phyloP scores from a whole-genome alignment of 2,329 filamentous ascomycete genomes.

The Oidium heveae region DNA sequence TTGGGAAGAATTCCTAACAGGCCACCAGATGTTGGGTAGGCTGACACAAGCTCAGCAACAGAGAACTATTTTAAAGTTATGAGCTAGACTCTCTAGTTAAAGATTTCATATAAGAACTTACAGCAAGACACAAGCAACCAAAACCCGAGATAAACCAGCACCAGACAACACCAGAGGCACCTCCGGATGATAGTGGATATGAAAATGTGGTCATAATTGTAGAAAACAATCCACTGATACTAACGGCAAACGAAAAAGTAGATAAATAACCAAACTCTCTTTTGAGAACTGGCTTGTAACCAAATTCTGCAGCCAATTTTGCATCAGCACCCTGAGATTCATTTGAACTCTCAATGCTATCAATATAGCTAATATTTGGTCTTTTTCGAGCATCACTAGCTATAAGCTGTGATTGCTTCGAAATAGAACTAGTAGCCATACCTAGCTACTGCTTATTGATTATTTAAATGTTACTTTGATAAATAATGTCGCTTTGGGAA shows the following conservation, averaged over 20 bases:
- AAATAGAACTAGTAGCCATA: no score
- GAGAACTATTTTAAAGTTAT: conserved; percentile 14
- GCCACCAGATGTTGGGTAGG: conserved; percentile 30
- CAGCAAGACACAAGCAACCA: conserved; percentile 28
- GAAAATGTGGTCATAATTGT: conserved; percentile 29
- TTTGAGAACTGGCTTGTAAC: conserved; percentile 24
- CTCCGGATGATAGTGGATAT: conserved; percentile 26
- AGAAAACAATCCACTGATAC: conserved; percentile 28
- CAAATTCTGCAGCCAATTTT: conserved; percentile 12
- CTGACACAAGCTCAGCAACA: conserved; percentile 29
- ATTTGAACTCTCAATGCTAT: no score
- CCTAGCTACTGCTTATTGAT: no score
- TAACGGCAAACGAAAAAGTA: conserved; percentile 34
- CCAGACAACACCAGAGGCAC: conserved; percentile 28
- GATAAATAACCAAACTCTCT: conserved; percentile 31
- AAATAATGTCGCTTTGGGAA: no score
- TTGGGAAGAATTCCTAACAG: conserved; percentile 9
- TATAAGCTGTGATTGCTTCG: no score
- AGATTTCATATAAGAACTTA: conserved; percentile 4
- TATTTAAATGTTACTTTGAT: no score
- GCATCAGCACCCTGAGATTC: conserved; percentile 9
- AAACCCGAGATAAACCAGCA: conserved; percentile 30
- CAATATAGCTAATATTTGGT: no score
- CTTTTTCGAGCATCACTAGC: no score
- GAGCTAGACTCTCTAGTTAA: neutral